Evolutionary conservation across 805 yeast genomes (phyloP).

Genomic region (Cyberlindnera nakhonratchasimensis): DNA sequence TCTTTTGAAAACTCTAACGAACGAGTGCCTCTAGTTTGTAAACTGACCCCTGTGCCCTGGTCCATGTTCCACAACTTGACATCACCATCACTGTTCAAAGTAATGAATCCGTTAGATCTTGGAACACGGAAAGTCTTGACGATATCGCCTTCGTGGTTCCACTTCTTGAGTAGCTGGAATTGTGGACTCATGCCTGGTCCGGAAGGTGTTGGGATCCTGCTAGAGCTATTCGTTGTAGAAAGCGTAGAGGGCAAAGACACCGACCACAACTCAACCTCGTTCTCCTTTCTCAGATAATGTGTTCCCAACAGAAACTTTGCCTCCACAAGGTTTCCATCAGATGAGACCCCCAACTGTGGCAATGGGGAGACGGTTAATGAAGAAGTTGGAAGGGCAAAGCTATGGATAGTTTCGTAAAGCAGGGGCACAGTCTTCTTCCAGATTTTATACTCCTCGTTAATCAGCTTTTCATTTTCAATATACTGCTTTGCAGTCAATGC

Average conservation of each 20-base stretch:
- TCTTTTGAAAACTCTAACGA: constrained; percentile 2
- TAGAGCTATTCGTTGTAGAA: constrained; percentile 30
- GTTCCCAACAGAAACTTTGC: constrained; percentile 48
- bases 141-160: constrained; percentile 61
- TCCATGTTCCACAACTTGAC: constrained; percentile 41
- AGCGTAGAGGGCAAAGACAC: constrained; percentile 42
- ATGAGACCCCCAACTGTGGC: constrained; percentile 31
- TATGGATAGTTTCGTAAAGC: constrained; percentile 64
- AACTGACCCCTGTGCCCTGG: constrained; percentile 7
- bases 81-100: constrained; percentile 38
- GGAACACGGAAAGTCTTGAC: constrained; percentile 52
- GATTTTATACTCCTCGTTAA: constrained; percentile 70
- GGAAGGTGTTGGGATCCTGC: constrained; percentile 28
- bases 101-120: constrained; percentile 26
- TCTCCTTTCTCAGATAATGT: constrained; percentile 35
- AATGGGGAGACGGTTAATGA: constrained; percentile 58
- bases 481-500: constrained; percentile 32
- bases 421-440: constrained; percentile 87
- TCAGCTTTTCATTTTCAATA: constrained; percentile 56
- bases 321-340: constrained; percentile 30
- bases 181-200: constrained; percentile 33
- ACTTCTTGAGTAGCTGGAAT: constrained; percentile 35
- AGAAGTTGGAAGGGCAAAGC: constrained; percentile 56
- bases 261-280: constrained; percentile 42
- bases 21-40: neutral